phyloP scores from a whole-genome alignment of 208 protist species.

The Tritrichomonas foetus region DNA sequence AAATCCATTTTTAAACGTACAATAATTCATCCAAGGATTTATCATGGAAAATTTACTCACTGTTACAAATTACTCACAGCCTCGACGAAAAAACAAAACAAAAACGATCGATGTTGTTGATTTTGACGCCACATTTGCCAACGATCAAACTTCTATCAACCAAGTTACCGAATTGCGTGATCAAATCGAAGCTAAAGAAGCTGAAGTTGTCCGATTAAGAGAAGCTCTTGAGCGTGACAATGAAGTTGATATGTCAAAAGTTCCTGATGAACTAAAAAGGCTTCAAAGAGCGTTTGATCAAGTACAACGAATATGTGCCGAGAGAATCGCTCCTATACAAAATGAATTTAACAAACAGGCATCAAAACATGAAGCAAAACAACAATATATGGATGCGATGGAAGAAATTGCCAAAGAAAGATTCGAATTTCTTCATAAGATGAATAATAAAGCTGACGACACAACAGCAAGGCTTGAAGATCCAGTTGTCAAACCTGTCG shows the following conservation, averaged over 20 bases:
- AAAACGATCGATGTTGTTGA: background rate
- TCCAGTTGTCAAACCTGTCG: background rate
- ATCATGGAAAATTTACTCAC: no score
- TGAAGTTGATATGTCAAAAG: background rate
- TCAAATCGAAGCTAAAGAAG: background rate
- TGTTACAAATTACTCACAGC: no score
- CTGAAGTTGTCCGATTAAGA: background rate
- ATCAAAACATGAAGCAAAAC: background rate
- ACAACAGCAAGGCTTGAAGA: background rate
- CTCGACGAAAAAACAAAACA: no score
- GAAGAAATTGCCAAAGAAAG: background rate
- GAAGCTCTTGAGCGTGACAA: background rate
- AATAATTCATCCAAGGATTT: no score
- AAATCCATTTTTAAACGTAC: no score
- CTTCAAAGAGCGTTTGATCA: background rate
- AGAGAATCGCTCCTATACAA: background rate
- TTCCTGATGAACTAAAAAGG: background rate
- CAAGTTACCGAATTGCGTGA: background rate
- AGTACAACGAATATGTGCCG: background rate
- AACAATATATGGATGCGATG: background rate
- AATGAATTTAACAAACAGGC: background rate
- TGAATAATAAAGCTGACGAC: background rate
- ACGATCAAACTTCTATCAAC: background rate
- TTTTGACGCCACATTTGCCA: background rate
- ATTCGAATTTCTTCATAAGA: background rate